Evolutionary conservation across 805 yeast genomes (phyloP), one percentile per base, ranked within the genome.

Genomic region (Zygoascus tannicola): DNA sequence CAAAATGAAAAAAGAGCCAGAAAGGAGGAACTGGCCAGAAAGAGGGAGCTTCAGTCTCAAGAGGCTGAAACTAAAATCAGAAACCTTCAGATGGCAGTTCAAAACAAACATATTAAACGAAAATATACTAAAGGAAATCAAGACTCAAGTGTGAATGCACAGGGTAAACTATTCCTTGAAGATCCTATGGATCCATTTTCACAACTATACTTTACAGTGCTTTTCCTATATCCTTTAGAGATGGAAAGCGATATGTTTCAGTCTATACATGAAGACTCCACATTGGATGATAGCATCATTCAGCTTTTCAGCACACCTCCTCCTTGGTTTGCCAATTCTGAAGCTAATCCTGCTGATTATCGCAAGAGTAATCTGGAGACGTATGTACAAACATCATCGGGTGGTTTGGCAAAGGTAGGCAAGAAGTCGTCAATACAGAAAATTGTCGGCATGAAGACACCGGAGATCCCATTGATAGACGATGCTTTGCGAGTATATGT

Each of bases 321-420:
- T 5, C 74, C 74, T 35, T 85, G 84, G 80, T 81, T 80, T 56
- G 73, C 70, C 36, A 57, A 60, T 52, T 75, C 8, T 21, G 79
- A 80, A 4, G 75, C 72, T 50, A 86, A 81, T 52, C 51, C 52
- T 22, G 51, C 57, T 34, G 74, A 78, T 47, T 85, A 86, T 58
- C 65, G 69, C 0, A 61, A 73, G 3, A 76, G 73, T 50, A 74
- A 73, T 44, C 63, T 87, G 21, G 80, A 83, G 41, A 81, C 81
- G 4, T 90, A 71, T 61, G 78, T 85, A 78, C 97, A 85, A 60
- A 85, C 96, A 0, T 70, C 65, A 26, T 56, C 77, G 2, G 96
- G 96, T 41, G 97, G 97, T 0, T 69, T 90, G 48, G 80, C 86
- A 37, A 86, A 85, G 62, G 76, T 82, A 3, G 95, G 95, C 22